Conservation (phyloP, 257 asterid species). For the Solanum phureja region DNA sequence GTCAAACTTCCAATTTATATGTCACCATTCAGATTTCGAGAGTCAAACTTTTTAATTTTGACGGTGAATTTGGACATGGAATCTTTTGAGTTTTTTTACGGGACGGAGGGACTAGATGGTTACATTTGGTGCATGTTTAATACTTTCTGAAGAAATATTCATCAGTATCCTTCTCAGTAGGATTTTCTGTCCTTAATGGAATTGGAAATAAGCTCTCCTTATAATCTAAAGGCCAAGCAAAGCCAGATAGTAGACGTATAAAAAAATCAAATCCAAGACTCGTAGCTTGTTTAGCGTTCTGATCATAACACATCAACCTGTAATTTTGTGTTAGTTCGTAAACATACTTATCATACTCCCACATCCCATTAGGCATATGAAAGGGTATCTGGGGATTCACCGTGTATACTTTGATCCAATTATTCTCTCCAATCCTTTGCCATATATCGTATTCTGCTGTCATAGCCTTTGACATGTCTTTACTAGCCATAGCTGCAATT, state of each 20-base stretch:
- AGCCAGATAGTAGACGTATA: not conserved
- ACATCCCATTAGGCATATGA: not conserved
- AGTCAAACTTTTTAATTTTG: not conserved
- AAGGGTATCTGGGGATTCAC: not conserved
- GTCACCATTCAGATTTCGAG: not conserved
- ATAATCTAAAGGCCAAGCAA: not conserved
- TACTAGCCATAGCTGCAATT: not conserved
- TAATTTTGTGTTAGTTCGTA: not conserved
- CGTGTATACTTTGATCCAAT: not conserved
- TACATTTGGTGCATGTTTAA: not conserved
- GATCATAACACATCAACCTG: not conserved
- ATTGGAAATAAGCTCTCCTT: not conserved
- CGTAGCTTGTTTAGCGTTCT: not conserved
- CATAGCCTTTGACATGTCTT: not conserved
- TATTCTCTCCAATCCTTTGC: not conserved
- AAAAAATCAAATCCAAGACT: not conserved
- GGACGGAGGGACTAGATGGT: not conserved
- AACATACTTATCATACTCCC: not conserved
- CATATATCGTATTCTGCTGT: not conserved
- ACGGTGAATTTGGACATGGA: not conserved
- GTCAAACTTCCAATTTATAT: too few relatives aligned
- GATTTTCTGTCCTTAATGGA: not conserved
- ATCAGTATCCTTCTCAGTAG: not conserved
- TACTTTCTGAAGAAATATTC: not conserved
- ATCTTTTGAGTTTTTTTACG: not conserved